Percentiles rank a stretch among this genome's conserved stretches.
Conservation (phyloP, 2,329 filamentous ascomycete species). For the Fusarium graminum region DNA sequence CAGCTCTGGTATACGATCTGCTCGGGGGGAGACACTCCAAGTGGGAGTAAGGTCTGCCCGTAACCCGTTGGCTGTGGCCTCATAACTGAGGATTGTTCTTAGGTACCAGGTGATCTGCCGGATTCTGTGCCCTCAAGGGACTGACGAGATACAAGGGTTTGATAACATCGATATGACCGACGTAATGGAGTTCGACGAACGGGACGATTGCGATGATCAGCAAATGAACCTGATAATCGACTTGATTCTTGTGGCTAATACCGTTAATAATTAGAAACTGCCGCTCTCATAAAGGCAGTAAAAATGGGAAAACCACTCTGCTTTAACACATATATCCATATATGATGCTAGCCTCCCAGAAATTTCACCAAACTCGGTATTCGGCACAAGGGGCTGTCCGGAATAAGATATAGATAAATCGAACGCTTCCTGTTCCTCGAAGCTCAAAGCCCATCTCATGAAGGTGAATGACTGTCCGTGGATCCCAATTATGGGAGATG, state of each 20-base stretch:
- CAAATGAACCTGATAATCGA: background rate
- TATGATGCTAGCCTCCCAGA: background rate
- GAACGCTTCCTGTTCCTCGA: constrained; percentile 32
- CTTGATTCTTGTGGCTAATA: background rate
- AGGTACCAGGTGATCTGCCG: constrained; percentile 19
- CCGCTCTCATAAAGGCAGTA: background rate
- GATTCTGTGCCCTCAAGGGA: constrained; percentile 13
- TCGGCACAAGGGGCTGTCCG: constrained; percentile 10
- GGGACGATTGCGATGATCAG: constrained; percentile 1
- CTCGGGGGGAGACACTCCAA: constrained; percentile 24
- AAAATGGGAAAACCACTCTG: background rate
- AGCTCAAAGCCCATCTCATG: constrained; percentile 38
- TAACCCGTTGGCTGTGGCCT: background rate
- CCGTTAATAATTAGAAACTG: background rate
- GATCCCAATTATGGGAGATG: constrained; percentile 29
- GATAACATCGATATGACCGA: constrained; percentile 18
- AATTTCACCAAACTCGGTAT: constrained; percentile 1
- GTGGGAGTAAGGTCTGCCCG: constrained; percentile 23
- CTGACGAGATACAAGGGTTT: background rate
- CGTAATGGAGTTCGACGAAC: constrained; percentile 30
- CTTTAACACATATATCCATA: background rate
- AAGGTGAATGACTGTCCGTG: constrained; percentile 34
- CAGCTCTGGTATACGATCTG: constrained; percentile 26
- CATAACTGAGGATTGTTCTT: constrained; percentile 11
- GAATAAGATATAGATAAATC: constrained; percentile 42